phyloP scores from a whole-genome alignment of 371 early-diverging fungal species.

The Apophysomyces trapeziformis region DNA sequence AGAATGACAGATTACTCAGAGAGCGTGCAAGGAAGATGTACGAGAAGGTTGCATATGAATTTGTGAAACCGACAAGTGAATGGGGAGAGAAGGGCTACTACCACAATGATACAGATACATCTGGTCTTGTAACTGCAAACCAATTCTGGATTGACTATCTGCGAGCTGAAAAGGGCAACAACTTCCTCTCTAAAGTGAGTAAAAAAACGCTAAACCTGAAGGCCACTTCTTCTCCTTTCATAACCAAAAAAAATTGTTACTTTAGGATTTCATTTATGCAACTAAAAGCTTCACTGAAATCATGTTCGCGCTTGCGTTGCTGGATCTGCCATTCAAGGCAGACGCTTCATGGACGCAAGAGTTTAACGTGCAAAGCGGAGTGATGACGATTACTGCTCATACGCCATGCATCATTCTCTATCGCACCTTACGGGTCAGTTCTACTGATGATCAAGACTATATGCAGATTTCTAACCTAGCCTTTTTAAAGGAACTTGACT shows the following conservation, averaged over 20 bases:
- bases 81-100: slow-evolving; percentile 33
- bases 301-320: slow-evolving; percentile 47
- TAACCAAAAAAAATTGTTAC: no score
- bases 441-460: background rate
- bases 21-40: slow-evolving; percentile 21
- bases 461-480: background rate
- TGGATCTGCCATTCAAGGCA: slow-evolving; percentile 47
- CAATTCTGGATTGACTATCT: slow-evolving; percentile 62
- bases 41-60: slow-evolving; percentile 27
- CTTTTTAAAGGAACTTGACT: slow-evolving; percentile 5
- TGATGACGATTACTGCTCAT: slow-evolving; percentile 25
- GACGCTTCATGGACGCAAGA: slow-evolving; percentile 28
- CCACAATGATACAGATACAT: slow-evolving; percentile 5
- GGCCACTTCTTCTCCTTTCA: slow-evolving; percentile 1
- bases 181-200: slow-evolving; percentile 49
- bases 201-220: background rate
- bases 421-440: slow-evolving; percentile 32
- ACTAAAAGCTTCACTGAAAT: slow-evolving; percentile 37
- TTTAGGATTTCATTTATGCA: slow-evolving; percentile 51
- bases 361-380: slow-evolving; percentile 22
- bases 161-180: slow-evolving; percentile 22
- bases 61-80: slow-evolving; percentile 34
- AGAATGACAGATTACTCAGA: slow-evolving; percentile 19
- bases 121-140: slow-evolving; percentile 19
- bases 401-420: slow-evolving; percentile 54